A percentile compares a stretch with the other conserved stretches of the same genome.
Conservation (phyloP, 2,329 filamentous ascomycete species). For the Penicillium sp. region DNA sequence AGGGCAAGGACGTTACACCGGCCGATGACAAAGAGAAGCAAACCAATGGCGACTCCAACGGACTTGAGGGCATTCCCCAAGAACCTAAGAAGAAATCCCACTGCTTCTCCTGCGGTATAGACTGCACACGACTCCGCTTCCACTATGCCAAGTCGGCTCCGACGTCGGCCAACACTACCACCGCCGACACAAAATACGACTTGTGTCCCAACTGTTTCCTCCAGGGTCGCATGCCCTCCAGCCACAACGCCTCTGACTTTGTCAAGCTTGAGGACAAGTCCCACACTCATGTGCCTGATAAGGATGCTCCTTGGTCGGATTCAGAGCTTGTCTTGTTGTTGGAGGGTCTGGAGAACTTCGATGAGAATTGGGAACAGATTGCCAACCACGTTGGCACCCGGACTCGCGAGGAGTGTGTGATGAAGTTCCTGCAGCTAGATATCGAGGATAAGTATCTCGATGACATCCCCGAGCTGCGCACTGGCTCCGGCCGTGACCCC, state of each 20-base stretch:
- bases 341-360: constrained; percentile 86
- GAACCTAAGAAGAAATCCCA: constrained; percentile 67
- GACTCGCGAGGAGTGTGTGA: constrained; percentile 90
- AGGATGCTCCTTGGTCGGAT: constrained; percentile 87
- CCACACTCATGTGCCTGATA: constrained; percentile 74
- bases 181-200: constrained; percentile 69
- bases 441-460: constrained; percentile 98
- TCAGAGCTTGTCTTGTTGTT: constrained; percentile 84
- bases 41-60: constrained; percentile 72
- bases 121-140: constrained; percentile 73
- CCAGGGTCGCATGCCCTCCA: constrained; percentile 77
- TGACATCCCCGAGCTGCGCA: constrained; percentile 66
- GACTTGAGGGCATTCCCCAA: constrained; percentile 55
- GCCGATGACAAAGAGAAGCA: constrained; percentile 64
- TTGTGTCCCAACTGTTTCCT: constrained; percentile 89
- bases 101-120: constrained; percentile 88
- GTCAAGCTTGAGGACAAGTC: constrained; percentile 84
- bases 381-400: constrained; percentile 88
- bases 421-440: constrained; percentile 93
- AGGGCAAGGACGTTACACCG: constrained; percentile 78
- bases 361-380: constrained; percentile 93
- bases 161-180: constrained; percentile 55
- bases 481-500: constrained; percentile 75
- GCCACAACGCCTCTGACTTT: constrained; percentile 77
- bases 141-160: constrained; percentile 65